These are phyloP conservation scores for Tuctoria greenei DNA, from an alignment of 176 grass and related monocot species.

Conservation along the genomic window DNA sequence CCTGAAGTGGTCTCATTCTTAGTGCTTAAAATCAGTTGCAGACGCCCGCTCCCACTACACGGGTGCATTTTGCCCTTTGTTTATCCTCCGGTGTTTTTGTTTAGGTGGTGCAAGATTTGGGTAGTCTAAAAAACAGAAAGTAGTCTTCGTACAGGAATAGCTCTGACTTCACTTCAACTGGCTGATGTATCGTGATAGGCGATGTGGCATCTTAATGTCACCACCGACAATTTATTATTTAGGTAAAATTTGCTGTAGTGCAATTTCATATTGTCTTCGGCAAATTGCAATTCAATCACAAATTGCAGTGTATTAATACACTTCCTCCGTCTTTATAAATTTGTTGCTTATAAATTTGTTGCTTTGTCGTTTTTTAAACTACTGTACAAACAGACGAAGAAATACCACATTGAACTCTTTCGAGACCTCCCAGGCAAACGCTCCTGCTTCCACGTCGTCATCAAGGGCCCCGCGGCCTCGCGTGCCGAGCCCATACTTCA, in stretches of 20 bases:
- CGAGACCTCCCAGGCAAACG: slow-evolving; percentile 32
- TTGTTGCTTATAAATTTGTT: too few species aligned
- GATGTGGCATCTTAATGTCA: background rate
- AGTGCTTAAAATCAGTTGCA: background rate
- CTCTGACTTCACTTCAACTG: background rate
- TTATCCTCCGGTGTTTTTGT: background rate
- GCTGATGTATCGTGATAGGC: background rate
- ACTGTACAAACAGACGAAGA: too few species aligned
- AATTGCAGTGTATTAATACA: slow-evolving; percentile 37
- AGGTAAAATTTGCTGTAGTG: too few species aligned
- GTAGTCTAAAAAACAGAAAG: background rate
- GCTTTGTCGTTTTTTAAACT: too few species aligned
- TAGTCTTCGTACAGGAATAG: slow-evolving; percentile 2
- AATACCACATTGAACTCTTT: too few species aligned
- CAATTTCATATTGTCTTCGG: too few species aligned
- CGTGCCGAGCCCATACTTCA: slow-evolving; percentile 44
- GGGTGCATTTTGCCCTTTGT: background rate
- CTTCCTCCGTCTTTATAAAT: too few species aligned
- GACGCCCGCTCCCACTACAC: background rate
- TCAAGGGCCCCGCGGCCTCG: slow-evolving; percentile 46
- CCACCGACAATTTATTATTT: background rate
- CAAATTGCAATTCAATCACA: too few species aligned
- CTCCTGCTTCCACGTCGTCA: slow-evolving; percentile 47
- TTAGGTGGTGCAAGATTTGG: background rate
- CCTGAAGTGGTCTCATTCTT: background rate